Base-by-base conservation (phyloP, 805 yeast genomes). In the Candida suzukii region DNA sequence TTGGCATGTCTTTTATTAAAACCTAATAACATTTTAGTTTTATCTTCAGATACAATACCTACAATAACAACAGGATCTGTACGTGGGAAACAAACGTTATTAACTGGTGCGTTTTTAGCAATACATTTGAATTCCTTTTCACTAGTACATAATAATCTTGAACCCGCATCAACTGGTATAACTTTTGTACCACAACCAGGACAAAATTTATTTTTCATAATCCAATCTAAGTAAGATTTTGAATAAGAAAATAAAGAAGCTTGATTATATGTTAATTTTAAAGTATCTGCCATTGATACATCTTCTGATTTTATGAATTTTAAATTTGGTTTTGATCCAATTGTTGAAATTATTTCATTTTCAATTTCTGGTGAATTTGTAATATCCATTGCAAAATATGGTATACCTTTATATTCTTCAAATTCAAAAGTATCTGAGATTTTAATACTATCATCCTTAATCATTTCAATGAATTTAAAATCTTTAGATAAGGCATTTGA, bases 61-160 rank as follows among this genome's bases (percentile, higher is more conserved):
- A 86, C 79, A 46, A 91, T 91, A 28, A 86, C 77, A 3, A 86
- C 93, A 8, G 95, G 83, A 59, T 91, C 99, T 0, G 96, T 85
- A 41, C 99, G 70, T 14, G 99, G 99, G 67, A 87, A 91, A 18
- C 88, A 77, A 18, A 86, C 79, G 56, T 91, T 90, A 35, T 86
- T 78, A 19, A 87, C 83, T 0, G 61, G 41, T 0, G 67, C 59
- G 31, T 55, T 53, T 42, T 74, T 67, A 2, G 66, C 74, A 1
- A 68, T 60, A 46, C 68, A 56, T 28, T 59, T 60, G n/a, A 41
- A 16, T 11, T 19, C 31, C 43, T 67, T 66, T 35, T 61, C 67
- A 12, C 60, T 50, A 12, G 74, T 63, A 54, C 90, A 82, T 12
- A 49, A 41, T 35, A 80, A 53, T 55, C 78, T 76, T 1, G 86